Conservation (phyloP, 176 grass and related monocot species). For the Dactylis glomerata region DNA sequence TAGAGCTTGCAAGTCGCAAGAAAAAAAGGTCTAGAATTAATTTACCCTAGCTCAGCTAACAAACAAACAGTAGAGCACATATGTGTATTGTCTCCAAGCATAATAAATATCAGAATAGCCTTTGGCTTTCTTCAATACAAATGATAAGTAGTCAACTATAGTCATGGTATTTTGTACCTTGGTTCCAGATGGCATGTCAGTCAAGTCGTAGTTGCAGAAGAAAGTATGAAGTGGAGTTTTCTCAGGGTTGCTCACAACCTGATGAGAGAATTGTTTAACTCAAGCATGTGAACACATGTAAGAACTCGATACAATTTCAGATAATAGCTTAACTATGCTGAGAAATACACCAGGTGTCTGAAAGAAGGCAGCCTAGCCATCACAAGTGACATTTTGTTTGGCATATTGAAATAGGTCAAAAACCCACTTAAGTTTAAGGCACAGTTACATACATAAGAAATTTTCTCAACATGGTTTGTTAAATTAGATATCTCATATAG, state of each 20-base stretch:
- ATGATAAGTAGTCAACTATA: not conserved
- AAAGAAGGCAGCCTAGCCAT: not conserved
- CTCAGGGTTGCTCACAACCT: conserved; percentile 98
- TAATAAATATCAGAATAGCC: not conserved
- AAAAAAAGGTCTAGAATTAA: not conserved
- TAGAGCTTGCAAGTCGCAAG: not conserved
- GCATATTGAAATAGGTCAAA: not conserved
- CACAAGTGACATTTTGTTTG: not conserved
- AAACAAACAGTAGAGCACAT: not conserved
- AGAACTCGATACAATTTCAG: not conserved
- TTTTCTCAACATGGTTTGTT: not conserved
- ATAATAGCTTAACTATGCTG: not conserved
- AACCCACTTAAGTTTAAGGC: not conserved
- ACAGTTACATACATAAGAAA: not conserved
- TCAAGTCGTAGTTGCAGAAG: conserved; percentile 96
- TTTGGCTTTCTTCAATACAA: conserved; percentile 1
- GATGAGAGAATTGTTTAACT: conserved; percentile 8
- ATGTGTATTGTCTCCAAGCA: not conserved
- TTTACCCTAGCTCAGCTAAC: not conserved
- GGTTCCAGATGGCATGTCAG: conserved; percentile 94
- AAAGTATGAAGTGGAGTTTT: conserved; percentile 97
- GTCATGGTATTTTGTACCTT: conserved; percentile 52
- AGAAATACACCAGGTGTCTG: not conserved
- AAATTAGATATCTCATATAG: not conserved
- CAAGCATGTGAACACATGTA: not conserved